Percentiles rank a stretch among this genome's conserved stretches.
These are phyloP conservation scores for Rosa hybrid DNA, from an alignment of 331 rosid species.

Conservation along the genomic window DNA sequence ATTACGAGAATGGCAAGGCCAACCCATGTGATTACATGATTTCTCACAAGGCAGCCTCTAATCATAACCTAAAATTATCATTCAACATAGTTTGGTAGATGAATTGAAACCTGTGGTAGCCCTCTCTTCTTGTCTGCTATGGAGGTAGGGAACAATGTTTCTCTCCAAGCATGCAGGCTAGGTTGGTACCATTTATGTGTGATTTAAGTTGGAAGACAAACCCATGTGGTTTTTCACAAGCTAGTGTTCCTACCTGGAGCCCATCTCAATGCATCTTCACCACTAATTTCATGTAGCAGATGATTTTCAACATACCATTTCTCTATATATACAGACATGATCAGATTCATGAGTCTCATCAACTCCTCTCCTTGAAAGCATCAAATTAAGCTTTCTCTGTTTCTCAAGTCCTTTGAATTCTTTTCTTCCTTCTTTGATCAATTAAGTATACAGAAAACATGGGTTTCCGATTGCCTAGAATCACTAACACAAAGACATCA, in stretches of 20 bases:
- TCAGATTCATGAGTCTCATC: not conserved
- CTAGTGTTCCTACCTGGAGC: not conserved
- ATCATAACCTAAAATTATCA: not conserved
- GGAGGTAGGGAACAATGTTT: not conserved
- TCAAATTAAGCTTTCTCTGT: not conserved
- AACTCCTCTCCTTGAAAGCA: not conserved
- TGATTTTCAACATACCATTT: not conserved
- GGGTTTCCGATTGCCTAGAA: not conserved
- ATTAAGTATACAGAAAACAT: not conserved
- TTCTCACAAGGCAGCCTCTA: no score
- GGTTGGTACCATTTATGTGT: no score
- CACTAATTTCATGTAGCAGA: not conserved
- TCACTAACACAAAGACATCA: not conserved
- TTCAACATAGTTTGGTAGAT: not conserved
- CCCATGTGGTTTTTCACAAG: constrained; percentile 9
- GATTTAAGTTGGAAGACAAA: not conserved
- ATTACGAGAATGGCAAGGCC: not conserved
- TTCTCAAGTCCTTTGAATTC: not conserved
- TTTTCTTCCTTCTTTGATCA: not conserved
- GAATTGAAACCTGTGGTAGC: not conserved
- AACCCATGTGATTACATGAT: not conserved
- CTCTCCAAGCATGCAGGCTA: not conserved
- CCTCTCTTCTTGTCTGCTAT: not conserved
- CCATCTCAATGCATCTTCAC: not conserved
- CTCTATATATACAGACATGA: not conserved